Conservation (phyloP, 2,329 filamentous ascomycete species). For the Arthroderma sp. region DNA sequence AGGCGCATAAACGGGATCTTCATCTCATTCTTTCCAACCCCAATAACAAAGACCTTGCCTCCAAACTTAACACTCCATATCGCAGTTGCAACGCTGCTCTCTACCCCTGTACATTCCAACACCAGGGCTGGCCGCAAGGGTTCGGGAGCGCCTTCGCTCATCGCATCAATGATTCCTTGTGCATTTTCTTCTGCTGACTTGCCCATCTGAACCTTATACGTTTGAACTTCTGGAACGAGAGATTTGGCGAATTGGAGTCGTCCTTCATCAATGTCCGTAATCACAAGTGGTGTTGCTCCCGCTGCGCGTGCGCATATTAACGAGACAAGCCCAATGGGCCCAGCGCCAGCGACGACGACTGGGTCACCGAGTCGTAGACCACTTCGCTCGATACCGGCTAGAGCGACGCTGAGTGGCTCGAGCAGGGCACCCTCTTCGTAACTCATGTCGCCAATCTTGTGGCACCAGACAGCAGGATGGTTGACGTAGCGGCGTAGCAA, state of each 20-base stretch:
- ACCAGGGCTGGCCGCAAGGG: constrained; percentile 69
- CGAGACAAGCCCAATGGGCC: constrained; percentile 84
- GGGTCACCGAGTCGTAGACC: constrained; percentile 72
- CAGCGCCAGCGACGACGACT: constrained; percentile 79
- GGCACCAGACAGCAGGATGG: constrained; percentile 87
- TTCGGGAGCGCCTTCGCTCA: constrained; percentile 39
- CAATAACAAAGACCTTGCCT: constrained; percentile 93
- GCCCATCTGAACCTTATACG: constrained; percentile 43
- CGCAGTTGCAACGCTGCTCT: constrained; percentile 71
- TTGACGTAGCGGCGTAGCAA: constrained; percentile 86
- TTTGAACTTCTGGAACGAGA: constrained; percentile 64
- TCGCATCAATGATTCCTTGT: constrained; percentile 51
- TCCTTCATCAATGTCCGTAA: constrained; percentile 87
- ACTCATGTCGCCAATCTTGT: constrained; percentile 86
- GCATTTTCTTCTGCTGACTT: constrained; percentile 55
- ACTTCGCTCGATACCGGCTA: constrained; percentile 77
- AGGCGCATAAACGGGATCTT: constrained; percentile 90
- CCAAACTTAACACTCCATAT: constrained; percentile 90
- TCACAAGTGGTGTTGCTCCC: constrained; percentile 78
- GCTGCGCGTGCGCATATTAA: constrained; percentile 73
- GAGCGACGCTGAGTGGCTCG: constrained; percentile 77
- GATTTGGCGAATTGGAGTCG: constrained; percentile 73
- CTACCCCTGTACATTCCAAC: constrained; percentile 89
- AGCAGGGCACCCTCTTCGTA: constrained; percentile 84
- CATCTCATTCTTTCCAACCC: constrained; percentile 91